A percentile compares a stretch with the other conserved stretches of the same genome.
Conservation (phyloP, 495 filamentous ascomycete species). For the Bacidia gigantensis region DNA sequence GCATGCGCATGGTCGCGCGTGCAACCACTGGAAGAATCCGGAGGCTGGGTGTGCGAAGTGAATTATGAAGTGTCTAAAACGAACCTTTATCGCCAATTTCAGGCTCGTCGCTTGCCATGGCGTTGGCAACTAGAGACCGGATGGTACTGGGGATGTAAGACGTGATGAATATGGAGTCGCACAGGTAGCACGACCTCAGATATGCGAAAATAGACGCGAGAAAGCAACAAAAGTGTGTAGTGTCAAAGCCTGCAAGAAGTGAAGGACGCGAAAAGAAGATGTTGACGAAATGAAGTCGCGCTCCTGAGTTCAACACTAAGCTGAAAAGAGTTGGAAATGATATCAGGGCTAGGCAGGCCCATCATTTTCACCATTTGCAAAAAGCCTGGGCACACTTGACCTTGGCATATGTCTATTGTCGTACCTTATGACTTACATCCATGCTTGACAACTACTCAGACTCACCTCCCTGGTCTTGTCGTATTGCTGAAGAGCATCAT, state of each 20-base stretch:
- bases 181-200: background rate
- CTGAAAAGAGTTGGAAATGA: background rate
- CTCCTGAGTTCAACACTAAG: background rate
- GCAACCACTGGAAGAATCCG: background rate
- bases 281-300: constrained; percentile 1
- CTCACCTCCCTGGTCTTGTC: no score
- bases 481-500: no score
- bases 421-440: no score
- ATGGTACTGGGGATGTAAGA: background rate
- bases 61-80: background rate
- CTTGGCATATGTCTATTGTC: no score
- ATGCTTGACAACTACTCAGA: no score
- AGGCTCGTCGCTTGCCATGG: constrained; percentile 13
- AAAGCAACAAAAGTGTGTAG: no score
- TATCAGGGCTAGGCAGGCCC: background rate
- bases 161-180: background rate
- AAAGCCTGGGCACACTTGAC: no score
- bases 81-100: constrained; percentile 20
- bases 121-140: background rate
- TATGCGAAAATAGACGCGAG: no score
- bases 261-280: background rate
- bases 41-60: background rate
- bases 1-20: background rate
- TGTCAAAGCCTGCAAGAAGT: background rate
- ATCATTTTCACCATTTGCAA: no score